These are phyloP conservation scores for Kalmanozyma brasiliensis DNA, from an alignment of 1,284 basidiomycete genomes.

Conservation along the genomic window DNA sequence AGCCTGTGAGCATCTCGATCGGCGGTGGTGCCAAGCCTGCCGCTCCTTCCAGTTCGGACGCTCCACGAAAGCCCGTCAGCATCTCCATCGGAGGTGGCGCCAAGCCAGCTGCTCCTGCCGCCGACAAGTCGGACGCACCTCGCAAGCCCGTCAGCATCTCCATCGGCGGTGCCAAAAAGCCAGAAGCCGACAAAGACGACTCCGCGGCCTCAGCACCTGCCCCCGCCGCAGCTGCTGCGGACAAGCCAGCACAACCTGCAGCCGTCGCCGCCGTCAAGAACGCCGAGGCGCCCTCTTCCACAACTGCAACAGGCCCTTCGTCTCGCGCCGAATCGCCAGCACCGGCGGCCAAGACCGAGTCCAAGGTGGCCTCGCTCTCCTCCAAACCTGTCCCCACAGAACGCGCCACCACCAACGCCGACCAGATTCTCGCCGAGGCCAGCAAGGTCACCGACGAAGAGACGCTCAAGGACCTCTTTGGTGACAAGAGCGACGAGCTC, in stretches of 20 bases:
- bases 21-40: conserved; percentile 55
- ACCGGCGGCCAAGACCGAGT: conserved; percentile 33
- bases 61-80: conserved; percentile 52
- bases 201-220: conserved; percentile 24
- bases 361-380: conserved; percentile 41
- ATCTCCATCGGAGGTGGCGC: conserved; percentile 63
- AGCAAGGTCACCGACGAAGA: conserved; percentile 65
- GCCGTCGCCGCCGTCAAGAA: conserved; percentile 53
- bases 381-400: conserved; percentile 50
- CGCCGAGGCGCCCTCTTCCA: conserved; percentile 32
- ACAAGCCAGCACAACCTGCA: conserved; percentile 34
- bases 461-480: conserved; percentile 67
- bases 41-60: conserved; percentile 22
- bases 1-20: conserved; percentile 65
- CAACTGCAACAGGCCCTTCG: conserved; percentile 31
- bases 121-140: conserved; percentile 35
- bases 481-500: conserved; percentile 62
- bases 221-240: conserved; percentile 17
- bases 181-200: conserved; percentile 19
- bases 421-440: conserved; percentile 65
- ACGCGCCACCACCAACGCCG: conserved; percentile 60
- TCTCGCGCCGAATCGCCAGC: conserved; percentile 54
- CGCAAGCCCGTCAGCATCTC: conserved; percentile 56
- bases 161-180: conserved; percentile 57
- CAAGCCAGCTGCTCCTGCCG: conserved; percentile 32